phyloP scores from a whole-genome alignment of 2,329 filamentous ascomycete genomes.

The Fusarium compactum region DNA sequence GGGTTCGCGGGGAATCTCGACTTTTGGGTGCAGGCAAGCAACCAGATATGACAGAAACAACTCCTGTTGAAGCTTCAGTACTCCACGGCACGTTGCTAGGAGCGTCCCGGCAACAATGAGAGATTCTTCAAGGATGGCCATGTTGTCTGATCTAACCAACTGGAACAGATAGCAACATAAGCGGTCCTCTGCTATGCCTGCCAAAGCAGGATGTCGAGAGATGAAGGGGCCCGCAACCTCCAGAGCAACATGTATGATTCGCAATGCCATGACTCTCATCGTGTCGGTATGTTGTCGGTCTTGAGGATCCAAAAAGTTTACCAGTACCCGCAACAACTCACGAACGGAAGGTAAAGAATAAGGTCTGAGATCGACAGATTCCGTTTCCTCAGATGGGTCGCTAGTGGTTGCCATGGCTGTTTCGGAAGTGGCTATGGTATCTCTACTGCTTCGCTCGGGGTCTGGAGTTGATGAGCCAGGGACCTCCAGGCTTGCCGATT shows the following conservation, averaged over 20 bases:
- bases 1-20: constrained; percentile 91
- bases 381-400: constrained; percentile 56
- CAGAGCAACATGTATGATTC: constrained; percentile 96
- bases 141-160: constrained; percentile 94
- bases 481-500: constrained; percentile 35
- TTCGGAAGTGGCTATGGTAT: constrained; percentile 65
- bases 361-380: constrained; percentile 76
- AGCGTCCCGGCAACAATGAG: constrained; percentile 92
- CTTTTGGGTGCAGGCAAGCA: constrained; percentile 90
- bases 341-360: constrained; percentile 95
- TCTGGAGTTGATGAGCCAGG: constrained; percentile 36
- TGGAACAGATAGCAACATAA: constrained; percentile 96
- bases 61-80: constrained; percentile 96
- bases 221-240: constrained; percentile 97
- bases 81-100: constrained; percentile 87
- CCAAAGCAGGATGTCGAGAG: constrained; percentile 88
- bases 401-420: constrained; percentile 33
- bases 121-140: constrained; percentile 93
- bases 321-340: constrained; percentile 92
- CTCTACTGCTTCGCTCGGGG: constrained; percentile 56
- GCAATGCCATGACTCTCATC: constrained; percentile 96
- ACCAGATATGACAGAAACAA: constrained; percentile 95
- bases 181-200: constrained; percentile 89
- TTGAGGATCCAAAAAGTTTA: constrained; percentile 93
- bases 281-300: constrained; percentile 93